These are phyloP conservation scores for Alternaria sp. DNA, from an alignment of 2,329 filamentous ascomycete species.

Conservation along the genomic window DNA sequence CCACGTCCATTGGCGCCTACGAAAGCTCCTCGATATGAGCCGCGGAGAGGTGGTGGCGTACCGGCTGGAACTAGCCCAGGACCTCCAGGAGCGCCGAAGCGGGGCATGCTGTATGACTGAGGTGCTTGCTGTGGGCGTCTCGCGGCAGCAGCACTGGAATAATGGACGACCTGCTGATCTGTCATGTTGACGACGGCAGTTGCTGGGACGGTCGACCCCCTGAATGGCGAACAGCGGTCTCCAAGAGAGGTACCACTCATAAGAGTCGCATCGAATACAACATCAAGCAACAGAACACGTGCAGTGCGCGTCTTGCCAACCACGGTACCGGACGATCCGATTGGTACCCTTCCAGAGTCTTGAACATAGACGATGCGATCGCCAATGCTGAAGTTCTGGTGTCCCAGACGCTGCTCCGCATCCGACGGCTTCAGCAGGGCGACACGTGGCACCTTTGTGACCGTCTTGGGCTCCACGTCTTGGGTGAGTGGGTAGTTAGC, in stretches of 20 bases:
- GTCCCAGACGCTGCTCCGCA: constrained; percentile 89
- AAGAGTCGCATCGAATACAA: constrained; percentile 93
- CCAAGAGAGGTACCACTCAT: constrained; percentile 96
- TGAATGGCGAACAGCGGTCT: constrained; percentile 89
- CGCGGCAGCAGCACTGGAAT: constrained; percentile 66
- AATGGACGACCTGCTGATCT: constrained; percentile 78
- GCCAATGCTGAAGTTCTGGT: constrained; percentile 83
- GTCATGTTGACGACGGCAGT: constrained; percentile 90
- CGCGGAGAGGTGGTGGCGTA: constrained; percentile 65
- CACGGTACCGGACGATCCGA: constrained; percentile 91
- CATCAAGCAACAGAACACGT: constrained; percentile 81
- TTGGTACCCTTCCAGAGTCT: constrained; percentile 92
- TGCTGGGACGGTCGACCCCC: constrained; percentile 87
- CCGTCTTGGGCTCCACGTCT: constrained; percentile 67
- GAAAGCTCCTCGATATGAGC: constrained; percentile 67
- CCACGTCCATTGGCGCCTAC: constrained; percentile 57
- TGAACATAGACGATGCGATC: constrained; percentile 94
- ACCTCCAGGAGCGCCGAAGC: constrained; percentile 65
- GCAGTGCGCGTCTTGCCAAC: constrained; percentile 90
- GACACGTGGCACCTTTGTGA: constrained; percentile 82
- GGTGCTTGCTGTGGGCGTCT: constrained; percentile 60
- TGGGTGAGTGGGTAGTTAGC: constrained; percentile 44
- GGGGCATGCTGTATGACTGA: constrained; percentile 62
- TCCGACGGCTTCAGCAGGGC: constrained; percentile 93
- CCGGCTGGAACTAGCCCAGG: constrained; percentile 67